Evolutionary conservation across 1,139 yeast genomes (phyloP), one percentile per base, ranked within the genome.

Genomic region (Trichomonascaceae sp.): DNA sequence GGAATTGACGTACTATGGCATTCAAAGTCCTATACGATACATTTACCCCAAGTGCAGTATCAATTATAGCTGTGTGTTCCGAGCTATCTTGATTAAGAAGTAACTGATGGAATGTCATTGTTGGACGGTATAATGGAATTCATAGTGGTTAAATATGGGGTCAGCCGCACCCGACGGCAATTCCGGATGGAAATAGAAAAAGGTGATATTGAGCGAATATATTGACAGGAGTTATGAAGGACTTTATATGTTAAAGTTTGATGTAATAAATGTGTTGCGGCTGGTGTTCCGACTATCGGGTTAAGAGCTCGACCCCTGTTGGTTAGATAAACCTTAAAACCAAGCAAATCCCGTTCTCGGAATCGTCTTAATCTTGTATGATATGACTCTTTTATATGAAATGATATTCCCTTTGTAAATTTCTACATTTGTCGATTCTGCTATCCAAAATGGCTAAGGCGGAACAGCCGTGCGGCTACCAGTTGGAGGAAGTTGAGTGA

Each of bases 1-100:
- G 65, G 54, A 70, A 62, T 36, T 62, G 57, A 22, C 52, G 53
- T 17, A 70, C 56, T 10, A 62, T 65, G 1, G 57, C 51, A 27
- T 63, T 50, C 45, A 68, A 60, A 55, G 65, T 60, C 9, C 60
- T 54, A 56, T 64, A 69, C 17, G 60, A 52, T n/a, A 71, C 61
- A 43, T 19, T 17, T 20, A 22, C 43, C 19, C 44, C 45, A 9
- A 22, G 32, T 13, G 15, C 52, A 19, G 52, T 47, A n/a, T 44
- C 59, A 22, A 62, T 54, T 18, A 71, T 55, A 17, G 67, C 66
- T 15, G 53, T 48, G 17, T 53, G 58, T 41, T 38, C 22, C 41
- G 44, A 30, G 43, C 43, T 15, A 32, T 36, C 51, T 43, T 50
- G 43, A 22, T 50, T 30, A 6, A 41, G 41, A 9, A 52, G 45